Conservation (phyloP, 2,329 filamentous ascomycete genomes). For the Cercospora sp. region DNA sequence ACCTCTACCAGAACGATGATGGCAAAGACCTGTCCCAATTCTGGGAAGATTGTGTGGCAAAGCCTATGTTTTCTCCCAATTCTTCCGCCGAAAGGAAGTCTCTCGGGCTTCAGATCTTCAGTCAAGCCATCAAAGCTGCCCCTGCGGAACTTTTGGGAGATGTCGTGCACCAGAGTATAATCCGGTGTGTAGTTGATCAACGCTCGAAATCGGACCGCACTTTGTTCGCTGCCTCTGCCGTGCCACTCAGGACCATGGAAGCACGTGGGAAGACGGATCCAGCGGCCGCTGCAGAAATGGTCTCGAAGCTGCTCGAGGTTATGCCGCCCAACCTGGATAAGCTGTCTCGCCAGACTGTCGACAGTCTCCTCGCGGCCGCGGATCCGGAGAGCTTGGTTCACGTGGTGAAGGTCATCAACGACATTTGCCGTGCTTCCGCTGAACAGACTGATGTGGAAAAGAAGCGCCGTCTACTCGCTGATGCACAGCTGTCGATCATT, state of each 20-base stretch:
- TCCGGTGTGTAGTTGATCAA: conserved; percentile 80
- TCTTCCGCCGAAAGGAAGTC: conserved; percentile 88
- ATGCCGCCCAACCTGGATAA: conserved; percentile 81
- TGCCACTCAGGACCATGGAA: conserved; percentile 71
- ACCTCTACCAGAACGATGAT: conserved; percentile 40
- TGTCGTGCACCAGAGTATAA: conserved; percentile 80
- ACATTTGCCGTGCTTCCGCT: conserved; percentile 49
- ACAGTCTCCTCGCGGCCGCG: conserved; percentile 66
- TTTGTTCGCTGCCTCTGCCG: conserved; percentile 74
- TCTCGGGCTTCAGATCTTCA: conserved; percentile 85
- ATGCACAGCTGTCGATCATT: conserved; percentile 54
- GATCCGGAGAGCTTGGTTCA: conserved; percentile 52
- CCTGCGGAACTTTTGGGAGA: conserved; percentile 53
- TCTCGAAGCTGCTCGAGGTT: conserved; percentile 68
- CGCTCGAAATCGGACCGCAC: conserved; percentile 74
- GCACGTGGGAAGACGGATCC: conserved; percentile 63
- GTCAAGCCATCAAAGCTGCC: conserved; percentile 64
- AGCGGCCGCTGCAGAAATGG: conserved; percentile 58
- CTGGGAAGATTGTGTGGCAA: conserved; percentile 84
- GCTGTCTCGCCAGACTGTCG: conserved; percentile 78
- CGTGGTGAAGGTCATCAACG: conserved; percentile 53
- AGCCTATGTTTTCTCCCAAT: conserved; percentile 77
- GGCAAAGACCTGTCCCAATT: conserved; percentile 66
- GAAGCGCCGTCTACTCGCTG: conserved; percentile 54
- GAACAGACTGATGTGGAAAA: conserved; percentile 49